Evolutionary conservation across 441 rosid species (phyloP), one percentile per base, ranked within the genome.

Genomic region (Codiaeum variegatum): DNA sequence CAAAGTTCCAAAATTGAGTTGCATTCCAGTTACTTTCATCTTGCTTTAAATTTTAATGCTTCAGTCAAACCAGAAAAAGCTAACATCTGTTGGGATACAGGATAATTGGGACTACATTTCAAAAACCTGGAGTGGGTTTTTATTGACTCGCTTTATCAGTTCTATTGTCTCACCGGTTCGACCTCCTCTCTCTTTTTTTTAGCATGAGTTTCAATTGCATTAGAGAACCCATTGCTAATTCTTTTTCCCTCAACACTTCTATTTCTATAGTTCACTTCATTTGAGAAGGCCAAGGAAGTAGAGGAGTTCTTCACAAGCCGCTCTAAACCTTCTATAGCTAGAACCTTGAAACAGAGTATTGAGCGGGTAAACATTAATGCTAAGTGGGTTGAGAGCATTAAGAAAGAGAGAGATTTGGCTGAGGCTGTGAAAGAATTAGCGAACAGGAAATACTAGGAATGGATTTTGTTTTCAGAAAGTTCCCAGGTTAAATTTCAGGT

Each of bases 301-400:
- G 95, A 88, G 80, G 93, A 95, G 80, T 95, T 82, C 90, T 95
- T 91, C 71, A 83, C 88, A 54, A 83, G 78, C 69, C 88, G 94
- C 5, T 36, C 83, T 0, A 86, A 71, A 75, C 88, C 92, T 40
- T 78, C 93, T 1, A 86, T 93, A 66, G 83, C 88, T 5, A 91
- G 99, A 79, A 95, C 99, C 55, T 81, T 95, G 91, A 95, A 89
- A 90, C 96, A 95, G 87, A 90, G 99, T 87, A 74, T 91, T 16
- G 99, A 95, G 71, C 80, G 83, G 60, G 92, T 93, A 32, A 72
- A 75, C 76, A 90, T 95, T 44, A 95, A 89, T 34, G 90, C 99
- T 5, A 87, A 78, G 36, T 95, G 98, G 98, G 96, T 87, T 44
- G 81, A 87, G 73, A 86, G 88, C 85, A 68, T 92, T 71, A 83